phyloP scores from a whole-genome alignment of 1,139 yeast genomes.

The Eremothecium gossypii region DNA sequence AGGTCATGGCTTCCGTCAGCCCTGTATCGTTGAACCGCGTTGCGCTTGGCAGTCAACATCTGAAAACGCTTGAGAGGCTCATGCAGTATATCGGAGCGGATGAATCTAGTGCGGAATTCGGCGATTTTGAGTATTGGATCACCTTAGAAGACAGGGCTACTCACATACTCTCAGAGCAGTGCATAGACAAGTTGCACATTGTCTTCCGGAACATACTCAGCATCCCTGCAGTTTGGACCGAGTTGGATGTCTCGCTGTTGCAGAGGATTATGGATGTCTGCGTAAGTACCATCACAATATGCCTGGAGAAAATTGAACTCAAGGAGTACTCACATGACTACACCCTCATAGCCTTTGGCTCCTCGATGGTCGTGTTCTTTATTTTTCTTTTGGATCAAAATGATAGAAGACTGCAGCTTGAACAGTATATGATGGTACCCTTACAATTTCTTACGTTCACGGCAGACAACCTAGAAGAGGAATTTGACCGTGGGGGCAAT shows the following conservation, averaged over 20 bases:
- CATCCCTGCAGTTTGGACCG: constrained; percentile 10
- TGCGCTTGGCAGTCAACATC: constrained; percentile 16
- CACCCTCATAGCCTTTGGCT: constrained; percentile 29
- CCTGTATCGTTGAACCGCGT: constrained; percentile 16
- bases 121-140: constrained; percentile 18
- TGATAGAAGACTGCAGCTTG: constrained; percentile 39
- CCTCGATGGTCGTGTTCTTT: constrained; percentile 36
- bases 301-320: constrained; percentile 2
- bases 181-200: constrained; percentile 14
- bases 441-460: constrained; percentile 34
- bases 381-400: constrained; percentile 35
- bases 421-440: constrained; percentile 36
- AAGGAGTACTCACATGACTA: constrained; percentile 4
- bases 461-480: constrained; percentile 33
- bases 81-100: constrained; percentile 8
- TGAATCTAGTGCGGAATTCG: constrained; percentile 5
- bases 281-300: constrained; percentile 13
- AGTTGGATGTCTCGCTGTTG: constrained; percentile 10
- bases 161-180: constrained; percentile 11
- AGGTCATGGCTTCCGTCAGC: constrained; percentile 5
- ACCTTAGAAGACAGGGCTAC: constrained; percentile 6
- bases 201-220: constrained; percentile 16
- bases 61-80: constrained; percentile 14
- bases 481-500: constrained; percentile 7
- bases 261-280: constrained; percentile 15